A percentile compares a stretch with the other conserved stretches of the same genome.
phyloP scores from a whole-genome alignment of 192 early-diverging fungal genomes.

The Umbelopsis isabellina region DNA sequence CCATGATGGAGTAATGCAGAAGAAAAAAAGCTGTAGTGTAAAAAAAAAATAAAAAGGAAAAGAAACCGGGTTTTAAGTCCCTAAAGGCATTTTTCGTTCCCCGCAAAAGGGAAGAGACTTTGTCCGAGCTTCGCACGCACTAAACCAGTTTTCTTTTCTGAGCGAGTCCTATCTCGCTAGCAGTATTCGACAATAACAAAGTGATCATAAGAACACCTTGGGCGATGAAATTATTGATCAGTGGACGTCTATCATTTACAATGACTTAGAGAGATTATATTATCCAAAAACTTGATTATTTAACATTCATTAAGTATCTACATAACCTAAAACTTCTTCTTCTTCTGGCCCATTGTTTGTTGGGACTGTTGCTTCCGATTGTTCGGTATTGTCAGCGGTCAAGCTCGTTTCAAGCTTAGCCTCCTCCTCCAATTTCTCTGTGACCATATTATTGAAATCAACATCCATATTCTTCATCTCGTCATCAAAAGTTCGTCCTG shows the following conservation, averaged over 20 bases:
- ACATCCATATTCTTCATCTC: conserved; percentile 20
- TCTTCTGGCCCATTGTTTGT: conserved; percentile 5
- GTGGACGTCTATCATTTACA: no score
- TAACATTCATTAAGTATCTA: background rate
- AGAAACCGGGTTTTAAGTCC: background rate
- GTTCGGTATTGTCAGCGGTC: background rate
- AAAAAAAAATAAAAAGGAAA: background rate
- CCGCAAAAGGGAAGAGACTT: no score
- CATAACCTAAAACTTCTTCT: conserved; percentile 12
- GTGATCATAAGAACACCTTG: no score
- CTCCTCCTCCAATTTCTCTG: conserved; percentile 6
- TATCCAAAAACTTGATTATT: background rate
- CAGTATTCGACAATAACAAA: no score
- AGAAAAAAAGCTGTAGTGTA: background rate
- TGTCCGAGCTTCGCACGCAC: no score
- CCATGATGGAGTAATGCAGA: conserved; percentile 33
- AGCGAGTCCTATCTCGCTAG: no score
- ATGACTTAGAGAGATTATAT: background rate
- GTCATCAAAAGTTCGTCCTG: conserved; percentile 5
- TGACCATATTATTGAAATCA: conserved; percentile 10
- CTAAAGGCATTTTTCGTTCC: no score
- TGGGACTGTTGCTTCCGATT: conserved; percentile 9
- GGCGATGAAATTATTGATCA: no score
- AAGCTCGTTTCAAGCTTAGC: background rate
- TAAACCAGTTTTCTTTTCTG: no score